Evolutionary conservation across 2,329 filamentous ascomycete genomes (phyloP).

Genomic region (Beauveria sp.): DNA sequence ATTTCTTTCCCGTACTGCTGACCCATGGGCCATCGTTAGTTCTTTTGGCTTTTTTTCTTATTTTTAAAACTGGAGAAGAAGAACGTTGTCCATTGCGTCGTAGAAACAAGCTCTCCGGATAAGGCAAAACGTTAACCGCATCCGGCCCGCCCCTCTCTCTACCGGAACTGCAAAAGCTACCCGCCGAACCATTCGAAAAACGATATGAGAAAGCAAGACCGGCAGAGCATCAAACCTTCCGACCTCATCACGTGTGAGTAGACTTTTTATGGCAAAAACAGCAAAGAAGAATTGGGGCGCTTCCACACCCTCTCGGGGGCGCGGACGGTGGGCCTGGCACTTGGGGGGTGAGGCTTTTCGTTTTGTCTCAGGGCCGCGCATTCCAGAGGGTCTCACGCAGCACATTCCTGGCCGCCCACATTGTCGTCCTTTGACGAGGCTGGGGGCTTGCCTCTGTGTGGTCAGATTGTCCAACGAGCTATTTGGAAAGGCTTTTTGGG

Average conservation of each 20-base stretch:
- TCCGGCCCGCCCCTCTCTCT: not conserved
- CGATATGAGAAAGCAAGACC: conserved; percentile 1
- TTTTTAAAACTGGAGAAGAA: too few species aligned
- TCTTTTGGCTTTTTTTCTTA: not conserved
- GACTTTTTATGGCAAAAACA: not conserved
- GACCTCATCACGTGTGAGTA: conserved; percentile 6
- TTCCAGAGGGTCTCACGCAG: conserved; percentile 12
- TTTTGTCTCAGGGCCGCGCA: conserved; percentile 28
- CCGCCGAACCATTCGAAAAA: not conserved
- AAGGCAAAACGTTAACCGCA: not conserved
- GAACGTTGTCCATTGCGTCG: not conserved
- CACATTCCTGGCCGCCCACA: conserved; percentile 17
- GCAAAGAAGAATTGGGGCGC: conserved; percentile 9
- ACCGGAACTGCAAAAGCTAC: not conserved
- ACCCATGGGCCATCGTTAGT: not conserved
- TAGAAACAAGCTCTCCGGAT: conserved; percentile 1
- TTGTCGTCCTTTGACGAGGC: conserved; percentile 28
- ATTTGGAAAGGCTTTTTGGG: not conserved
- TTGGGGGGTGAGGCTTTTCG: conserved; percentile 17
- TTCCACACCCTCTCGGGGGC: conserved; percentile 11
- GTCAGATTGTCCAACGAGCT: conserved; percentile 5
- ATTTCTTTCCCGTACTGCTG: not conserved
- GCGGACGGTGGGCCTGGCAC: conserved; percentile 10
- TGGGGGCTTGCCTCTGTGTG: conserved; percentile 17
- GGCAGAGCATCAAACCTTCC: conserved; percentile 4